Conservation (phyloP, 805 yeast species). For the Metschnikowia cubensis region DNA sequence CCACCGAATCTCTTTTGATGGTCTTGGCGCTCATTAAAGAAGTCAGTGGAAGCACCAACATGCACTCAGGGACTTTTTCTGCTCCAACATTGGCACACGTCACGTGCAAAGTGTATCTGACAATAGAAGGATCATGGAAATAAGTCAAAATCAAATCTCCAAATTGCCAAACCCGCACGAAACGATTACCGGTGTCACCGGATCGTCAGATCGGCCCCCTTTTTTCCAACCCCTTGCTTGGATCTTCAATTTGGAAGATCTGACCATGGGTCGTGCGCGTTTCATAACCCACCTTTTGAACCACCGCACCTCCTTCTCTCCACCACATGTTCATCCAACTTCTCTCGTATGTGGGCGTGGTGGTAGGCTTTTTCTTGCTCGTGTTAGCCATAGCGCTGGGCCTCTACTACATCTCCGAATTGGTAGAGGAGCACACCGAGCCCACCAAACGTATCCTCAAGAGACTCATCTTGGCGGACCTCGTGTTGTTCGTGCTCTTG, state of each 20-base stretch:
- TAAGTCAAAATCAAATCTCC: too few species aligned
- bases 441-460: conserved; percentile 70
- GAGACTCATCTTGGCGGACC: conserved; percentile 60
- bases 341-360: conserved; percentile 36
- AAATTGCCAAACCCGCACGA: too few species aligned
- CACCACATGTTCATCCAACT: conserved; percentile 34
- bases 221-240: too few species aligned
- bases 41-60: too few species aligned
- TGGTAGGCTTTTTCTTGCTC: conserved; percentile 38
- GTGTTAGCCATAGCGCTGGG: conserved; percentile 76
- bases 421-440: conserved; percentile 90
- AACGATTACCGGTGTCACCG: too few species aligned
- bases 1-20: accelerated
- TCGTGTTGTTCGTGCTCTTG: conserved; percentile 51
- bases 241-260: too few species aligned
- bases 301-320: background rate
- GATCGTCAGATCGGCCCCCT: too few species aligned
- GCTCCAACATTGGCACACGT: too few species aligned
- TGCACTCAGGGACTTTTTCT: too few species aligned
- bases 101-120: too few species aligned
- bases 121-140: too few species aligned
- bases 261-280: background rate
- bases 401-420: conserved; percentile 81
- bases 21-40: too few species aligned
- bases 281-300: background rate